Evolutionary conservation across 2,329 filamentous ascomycete genomes (phyloP), one percentile per base, ranked within the genome.

Genomic region (Aureobasidium musti): DNA sequence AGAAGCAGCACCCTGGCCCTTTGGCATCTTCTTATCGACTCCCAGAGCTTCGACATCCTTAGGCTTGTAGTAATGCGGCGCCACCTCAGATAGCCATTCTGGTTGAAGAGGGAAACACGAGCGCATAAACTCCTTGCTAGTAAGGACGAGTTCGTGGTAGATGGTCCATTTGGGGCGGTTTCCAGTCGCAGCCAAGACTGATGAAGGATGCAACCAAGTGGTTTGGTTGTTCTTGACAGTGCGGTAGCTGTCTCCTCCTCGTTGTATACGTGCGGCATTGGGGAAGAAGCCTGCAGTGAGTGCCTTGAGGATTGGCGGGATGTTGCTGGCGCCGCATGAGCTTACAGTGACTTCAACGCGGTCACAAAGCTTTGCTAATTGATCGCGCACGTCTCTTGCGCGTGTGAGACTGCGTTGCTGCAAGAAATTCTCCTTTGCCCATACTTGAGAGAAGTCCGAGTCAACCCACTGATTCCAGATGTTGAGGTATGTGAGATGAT

Each of bases 401-500:
- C 95, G 87, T 0, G 89, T 95, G 3, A 99, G 83, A n/a, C 89
- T 91, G 19, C 93, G 87, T 76, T 96, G 92, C 75, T 98, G 93
- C 11, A 99, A 76, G 77, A 96, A 99, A 76, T 98, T 97, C 79
- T 98, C 94, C 57, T 89, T 88, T 0, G 91, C 83, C 93, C 93
- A 99, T 53, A 96, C 87, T 63, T 87, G 88, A 60, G 87, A 91
- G 79, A 92, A 99, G 77, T 97, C 94, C 57, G 87, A 89, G 75
- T 98, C 94, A 1, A 93, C 91, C 90, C 92, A 99, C 76, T 97
- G 91, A 73, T 95, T 94, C 88, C 89, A 99, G 72, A 99, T 89
- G 74, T 97, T 97, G 56, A 98, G 86, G 1, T 96, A 85, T 0
- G 91, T 92, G 5, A 95, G 76, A 73, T 97, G 91, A 75, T 99